Evolutionary conservation across 306 rosid genomes (phyloP).

Genomic region (Citrullus amarus): DNA sequence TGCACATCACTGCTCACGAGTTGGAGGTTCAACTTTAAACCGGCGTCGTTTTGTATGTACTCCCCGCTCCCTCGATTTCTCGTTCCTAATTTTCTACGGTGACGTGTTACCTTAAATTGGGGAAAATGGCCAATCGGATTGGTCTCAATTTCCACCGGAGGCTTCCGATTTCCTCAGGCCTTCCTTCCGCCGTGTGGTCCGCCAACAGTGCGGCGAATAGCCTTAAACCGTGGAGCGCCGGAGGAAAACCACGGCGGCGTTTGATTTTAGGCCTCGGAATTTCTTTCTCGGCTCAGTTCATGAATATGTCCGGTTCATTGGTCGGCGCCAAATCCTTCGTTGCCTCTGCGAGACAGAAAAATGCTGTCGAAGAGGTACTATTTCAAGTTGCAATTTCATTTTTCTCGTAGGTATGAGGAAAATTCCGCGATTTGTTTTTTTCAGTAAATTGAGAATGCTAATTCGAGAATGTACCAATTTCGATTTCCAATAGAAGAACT

Average conservation of each 20-base stretch:
- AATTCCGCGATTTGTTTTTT: not conserved
- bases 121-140: conserved; percentile 30
- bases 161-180: conserved; percentile 10
- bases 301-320: conserved; percentile 25
- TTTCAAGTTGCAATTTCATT: not conserved
- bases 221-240: conserved; percentile 16
- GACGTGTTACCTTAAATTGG: conserved; percentile 6
- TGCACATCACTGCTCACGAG: conserved; percentile 9
- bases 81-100: not conserved
- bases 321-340: conserved; percentile 32
- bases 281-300: conserved; percentile 34
- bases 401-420: not conserved
- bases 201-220: not conserved
- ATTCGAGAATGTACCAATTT: not conserved
- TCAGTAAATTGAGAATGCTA: not conserved
- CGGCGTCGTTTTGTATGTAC: not conserved
- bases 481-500: not conserved
- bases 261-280: conserved; percentile 40
- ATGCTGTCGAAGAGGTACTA: conserved; percentile 47
- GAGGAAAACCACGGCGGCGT: conserved; percentile 39
- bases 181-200: conserved; percentile 6
- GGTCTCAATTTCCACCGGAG: conserved; percentile 21
- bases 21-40: not conserved
- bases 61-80: not conserved
- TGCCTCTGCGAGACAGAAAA: conserved; percentile 44